Percentiles rank a stretch among this genome's conserved stretches.
phyloP scores from a whole-genome alignment of 176 grass and related monocot species.

The Olyra latifolia region DNA sequence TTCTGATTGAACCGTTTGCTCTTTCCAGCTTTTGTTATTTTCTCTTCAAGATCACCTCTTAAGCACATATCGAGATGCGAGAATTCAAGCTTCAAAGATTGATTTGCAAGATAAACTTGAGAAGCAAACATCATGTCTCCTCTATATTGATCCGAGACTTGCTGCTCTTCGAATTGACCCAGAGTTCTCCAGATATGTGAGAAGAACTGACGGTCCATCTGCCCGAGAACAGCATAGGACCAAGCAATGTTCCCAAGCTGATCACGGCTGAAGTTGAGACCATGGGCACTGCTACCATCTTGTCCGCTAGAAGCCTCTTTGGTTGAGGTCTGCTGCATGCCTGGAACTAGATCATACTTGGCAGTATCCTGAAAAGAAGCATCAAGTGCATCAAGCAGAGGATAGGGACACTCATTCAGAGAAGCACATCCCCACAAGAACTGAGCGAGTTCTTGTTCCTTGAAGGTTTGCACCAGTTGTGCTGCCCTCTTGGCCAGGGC shows the following conservation, averaged over 20 bases:
- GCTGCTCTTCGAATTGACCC: constrained; percentile 59
- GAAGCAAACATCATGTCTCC: constrained; percentile 94
- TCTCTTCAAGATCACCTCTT: constrained; percentile 70
- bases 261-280: constrained; percentile 72
- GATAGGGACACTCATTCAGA: constrained; percentile 53
- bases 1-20: constrained; percentile 92
- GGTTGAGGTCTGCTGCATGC: neutral
- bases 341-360: constrained; percentile 22
- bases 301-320: constrained; percentile 27
- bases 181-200: constrained; percentile 62
- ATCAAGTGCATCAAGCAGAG: constrained; percentile 67
- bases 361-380: constrained; percentile 41
- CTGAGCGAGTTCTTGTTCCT: constrained; percentile 81
- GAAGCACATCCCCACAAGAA: constrained; percentile 91
- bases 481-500: constrained; percentile 52
- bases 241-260: constrained; percentile 88
- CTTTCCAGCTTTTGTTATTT: constrained; percentile 65
- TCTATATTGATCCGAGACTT: constrained; percentile 75
- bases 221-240: constrained; percentile 87
- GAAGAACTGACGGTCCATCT: constrained; percentile 75
- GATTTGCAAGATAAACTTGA: constrained; percentile 90
- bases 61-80: constrained; percentile 63
- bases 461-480: constrained; percentile 58
- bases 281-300: neutral
- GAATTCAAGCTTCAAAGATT: constrained; percentile 80